These are phyloP conservation scores for Blastocystis sp. DNA, from an alignment of 352 stramenopile species.

Conservation along the genomic window DNA sequence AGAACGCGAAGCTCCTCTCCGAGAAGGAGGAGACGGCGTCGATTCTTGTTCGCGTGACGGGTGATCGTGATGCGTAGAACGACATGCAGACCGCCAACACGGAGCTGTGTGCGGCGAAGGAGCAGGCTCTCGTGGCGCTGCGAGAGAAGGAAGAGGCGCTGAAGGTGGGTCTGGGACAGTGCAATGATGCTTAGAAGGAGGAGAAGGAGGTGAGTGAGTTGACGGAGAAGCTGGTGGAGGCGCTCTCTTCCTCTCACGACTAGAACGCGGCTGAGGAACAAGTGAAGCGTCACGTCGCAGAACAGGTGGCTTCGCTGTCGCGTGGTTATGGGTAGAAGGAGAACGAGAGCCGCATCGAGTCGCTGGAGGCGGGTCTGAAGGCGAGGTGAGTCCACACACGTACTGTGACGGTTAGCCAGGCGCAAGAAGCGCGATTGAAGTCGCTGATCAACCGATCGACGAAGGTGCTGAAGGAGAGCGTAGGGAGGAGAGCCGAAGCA, in stretches of 20 bases:
- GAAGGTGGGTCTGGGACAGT: neutral
- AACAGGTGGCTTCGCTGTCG: too few species aligned
- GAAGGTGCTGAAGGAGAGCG: slow-evolving; percentile 64
- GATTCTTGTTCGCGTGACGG: neutral
- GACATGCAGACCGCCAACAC: neutral
- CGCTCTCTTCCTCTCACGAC: too few species aligned
- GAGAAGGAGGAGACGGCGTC: neutral
- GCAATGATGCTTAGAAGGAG: neutral
- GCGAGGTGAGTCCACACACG: neutral
- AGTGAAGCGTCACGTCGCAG: too few species aligned
- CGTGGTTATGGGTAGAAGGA: neutral
- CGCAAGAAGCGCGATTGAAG: slow-evolving; percentile 62
- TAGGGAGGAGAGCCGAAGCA: neutral
- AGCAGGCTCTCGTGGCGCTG: slow-evolving; percentile 29
- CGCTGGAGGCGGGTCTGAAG: slow-evolving; percentile 39
- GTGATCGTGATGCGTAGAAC: neutral
- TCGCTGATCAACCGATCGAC: slow-evolving; percentile 43
- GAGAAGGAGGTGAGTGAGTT: neutral
- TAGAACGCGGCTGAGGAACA: too few species aligned
- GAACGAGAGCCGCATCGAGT: neutral
- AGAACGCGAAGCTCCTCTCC: neutral
- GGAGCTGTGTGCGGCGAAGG: neutral
- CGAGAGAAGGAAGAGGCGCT: slow-evolving; percentile 32
- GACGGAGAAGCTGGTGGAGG: neutral
- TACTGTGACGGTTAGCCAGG: slow-evolving; percentile 10